Conservation (phyloP, 1,284 basidiomycete genomes). For the Irpex sp. region DNA sequence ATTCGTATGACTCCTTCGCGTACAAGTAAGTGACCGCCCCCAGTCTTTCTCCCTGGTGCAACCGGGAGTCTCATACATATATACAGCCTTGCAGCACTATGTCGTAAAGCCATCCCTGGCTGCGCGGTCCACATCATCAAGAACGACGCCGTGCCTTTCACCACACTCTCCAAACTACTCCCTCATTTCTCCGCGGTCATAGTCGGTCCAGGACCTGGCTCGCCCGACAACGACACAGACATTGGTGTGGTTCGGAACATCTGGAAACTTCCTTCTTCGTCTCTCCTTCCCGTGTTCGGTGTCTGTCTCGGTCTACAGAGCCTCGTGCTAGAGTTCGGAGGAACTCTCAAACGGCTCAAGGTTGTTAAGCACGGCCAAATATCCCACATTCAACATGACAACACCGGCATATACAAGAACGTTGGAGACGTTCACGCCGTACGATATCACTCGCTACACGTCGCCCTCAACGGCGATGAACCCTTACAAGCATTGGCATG, state of each 20-base stretch:
- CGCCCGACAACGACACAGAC: slow-evolving; percentile 60
- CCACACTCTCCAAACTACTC: slow-evolving; percentile 49
- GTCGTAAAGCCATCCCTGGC: slow-evolving; percentile 53
- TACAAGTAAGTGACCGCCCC: slow-evolving; percentile 61
- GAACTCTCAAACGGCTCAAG: slow-evolving; percentile 43
- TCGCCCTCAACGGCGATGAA: slow-evolving; percentile 39
- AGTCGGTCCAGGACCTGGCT: slow-evolving; percentile 80
- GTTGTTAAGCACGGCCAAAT: slow-evolving; percentile 84
- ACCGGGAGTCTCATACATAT: slow-evolving; percentile 1
- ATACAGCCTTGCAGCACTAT: slow-evolving; percentile 60
- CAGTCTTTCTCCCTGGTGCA: background rate
- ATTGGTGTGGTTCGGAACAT: slow-evolving; percentile 65
- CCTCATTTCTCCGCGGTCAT: slow-evolving; percentile 63
- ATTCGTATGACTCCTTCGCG: slow-evolving; percentile 85
- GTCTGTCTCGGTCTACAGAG: slow-evolving; percentile 95
- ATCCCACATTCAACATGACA: slow-evolving; percentile 57
- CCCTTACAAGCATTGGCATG: slow-evolving; percentile 63
- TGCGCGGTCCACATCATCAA: slow-evolving; percentile 65
- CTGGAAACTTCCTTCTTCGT: slow-evolving; percentile 53
- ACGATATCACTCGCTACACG: slow-evolving; percentile 81
- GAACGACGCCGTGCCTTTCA: slow-evolving; percentile 57
- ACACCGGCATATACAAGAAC: slow-evolving; percentile 59
- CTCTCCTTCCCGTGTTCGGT: slow-evolving; percentile 74
- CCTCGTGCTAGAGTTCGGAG: slow-evolving; percentile 78
- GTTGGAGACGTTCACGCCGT: slow-evolving; percentile 67